These are phyloP conservation scores for Actinomortierella ambigua DNA, from an alignment of 371 early-diverging fungal genomes.

Conservation along the genomic window DNA sequence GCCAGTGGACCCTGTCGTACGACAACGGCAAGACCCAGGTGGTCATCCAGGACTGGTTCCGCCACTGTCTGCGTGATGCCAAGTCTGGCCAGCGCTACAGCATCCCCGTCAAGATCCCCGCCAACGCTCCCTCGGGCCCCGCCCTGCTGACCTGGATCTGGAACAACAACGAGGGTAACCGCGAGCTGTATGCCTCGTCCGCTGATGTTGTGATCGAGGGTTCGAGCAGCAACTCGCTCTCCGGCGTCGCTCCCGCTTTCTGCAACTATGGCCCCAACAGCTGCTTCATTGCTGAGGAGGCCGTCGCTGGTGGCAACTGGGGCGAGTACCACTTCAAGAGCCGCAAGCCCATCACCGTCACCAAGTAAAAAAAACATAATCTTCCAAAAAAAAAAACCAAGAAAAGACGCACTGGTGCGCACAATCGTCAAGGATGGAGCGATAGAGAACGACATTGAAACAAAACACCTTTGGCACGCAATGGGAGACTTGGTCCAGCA, in stretches of 20 bases:
- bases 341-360: conserved; percentile 29
- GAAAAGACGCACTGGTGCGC: too few relatives aligned
- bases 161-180: conserved; percentile 63
- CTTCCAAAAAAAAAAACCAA: too few relatives aligned
- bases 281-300: conserved; percentile 19
- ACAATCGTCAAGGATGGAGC: too few relatives aligned
- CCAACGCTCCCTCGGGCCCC: conserved; percentile 48
- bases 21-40: conserved; percentile 65
- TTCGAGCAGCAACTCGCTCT: conserved; percentile 8
- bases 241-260: conserved; percentile 17
- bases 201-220: conserved; percentile 62
- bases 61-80: conserved; percentile 31
- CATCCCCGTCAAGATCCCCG: conserved; percentile 55
- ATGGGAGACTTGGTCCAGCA: too few relatives aligned
- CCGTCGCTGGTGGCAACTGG: conserved; percentile 22
- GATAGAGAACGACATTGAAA: too few relatives aligned
- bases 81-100: conserved; percentile 10
- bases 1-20: conserved; percentile 69
- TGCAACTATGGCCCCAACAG: conserved; percentile 24
- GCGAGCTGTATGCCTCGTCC: conserved; percentile 75
- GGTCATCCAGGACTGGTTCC: conserved; percentile 56
- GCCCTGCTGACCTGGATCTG: conserved; percentile 67
- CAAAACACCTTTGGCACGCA: too few relatives aligned
- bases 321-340: conserved; percentile 32
- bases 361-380: too few relatives aligned